Evolutionary conservation across 305 asterid species (phyloP).

Genomic region (Rubia peregrina): DNA sequence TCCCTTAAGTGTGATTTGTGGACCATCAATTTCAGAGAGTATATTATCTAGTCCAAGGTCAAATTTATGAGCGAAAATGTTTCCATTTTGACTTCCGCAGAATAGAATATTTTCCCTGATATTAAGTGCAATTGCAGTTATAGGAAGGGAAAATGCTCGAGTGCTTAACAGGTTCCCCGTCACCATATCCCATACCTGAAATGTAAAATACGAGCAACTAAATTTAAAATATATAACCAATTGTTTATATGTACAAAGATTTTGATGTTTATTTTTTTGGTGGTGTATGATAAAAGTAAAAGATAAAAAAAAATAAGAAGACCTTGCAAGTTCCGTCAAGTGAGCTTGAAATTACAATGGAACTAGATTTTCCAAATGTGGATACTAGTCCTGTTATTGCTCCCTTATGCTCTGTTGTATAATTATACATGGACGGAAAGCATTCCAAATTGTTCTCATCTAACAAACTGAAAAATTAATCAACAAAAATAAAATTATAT

Average conservation of each 20-base stretch:
- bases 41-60: slow-evolving; percentile 8
- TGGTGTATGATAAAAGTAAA: background rate
- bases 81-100: slow-evolving; percentile 10
- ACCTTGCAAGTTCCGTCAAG: slow-evolving; percentile 20
- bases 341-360: slow-evolving; percentile 13
- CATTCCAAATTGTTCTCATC: background rate
- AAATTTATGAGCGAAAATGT: background rate
- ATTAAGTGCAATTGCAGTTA: slow-evolving; percentile 15
- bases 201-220: background rate
- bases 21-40: background rate
- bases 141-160: slow-evolving; percentile 8
- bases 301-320: background rate
- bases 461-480: slow-evolving; percentile 3
- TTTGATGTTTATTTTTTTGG: background rate
- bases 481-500: background rate
- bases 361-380: background rate
- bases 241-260: too few relatives aligned
- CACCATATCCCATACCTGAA: slow-evolving; percentile 16
- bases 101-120: background rate
- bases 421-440: background rate
- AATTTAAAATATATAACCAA: too few relatives aligned
- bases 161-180: background rate
- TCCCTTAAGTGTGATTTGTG: background rate
- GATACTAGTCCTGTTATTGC: slow-evolving; percentile 11
- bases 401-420: slow-evolving; percentile 11